These are phyloP conservation scores for Calonectria pseudoturangicola DNA, from an alignment of 2,329 filamentous ascomycete genomes.

Conservation along the genomic window DNA sequence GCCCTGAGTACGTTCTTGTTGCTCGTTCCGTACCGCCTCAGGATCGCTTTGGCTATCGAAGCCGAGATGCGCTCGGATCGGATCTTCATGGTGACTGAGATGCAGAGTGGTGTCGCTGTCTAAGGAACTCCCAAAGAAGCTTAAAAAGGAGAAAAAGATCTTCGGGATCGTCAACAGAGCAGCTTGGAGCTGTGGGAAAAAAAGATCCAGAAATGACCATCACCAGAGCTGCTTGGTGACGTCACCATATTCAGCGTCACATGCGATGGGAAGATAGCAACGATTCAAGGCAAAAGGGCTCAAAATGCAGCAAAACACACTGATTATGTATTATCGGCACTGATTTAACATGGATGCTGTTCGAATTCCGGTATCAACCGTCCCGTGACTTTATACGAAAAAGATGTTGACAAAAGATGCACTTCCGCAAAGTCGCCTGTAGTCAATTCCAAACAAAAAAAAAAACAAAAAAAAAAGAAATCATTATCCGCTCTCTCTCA, in stretches of 20 bases:
- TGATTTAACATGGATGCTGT: conserved; percentile 21
- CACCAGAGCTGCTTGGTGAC: conserved; percentile 34
- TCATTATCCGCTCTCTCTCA: conserved; percentile 42
- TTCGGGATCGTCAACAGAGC: not conserved
- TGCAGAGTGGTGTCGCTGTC: not conserved
- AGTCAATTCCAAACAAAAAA: conserved; percentile 1
- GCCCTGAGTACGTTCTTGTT: conserved; percentile 55
- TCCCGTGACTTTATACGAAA: conserved; percentile 23
- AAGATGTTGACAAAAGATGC: conserved; percentile 13
- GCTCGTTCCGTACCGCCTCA: conserved; percentile 62
- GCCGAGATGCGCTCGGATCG: conserved; percentile 69
- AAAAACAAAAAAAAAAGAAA: conserved; percentile 18
- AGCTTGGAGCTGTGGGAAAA: not conserved
- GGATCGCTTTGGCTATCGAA: conserved; percentile 72
- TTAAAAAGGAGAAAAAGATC: not conserved
- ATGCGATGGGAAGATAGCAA: not conserved
- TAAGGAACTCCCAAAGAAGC: not conserved
- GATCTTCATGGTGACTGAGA: conserved; percentile 55
- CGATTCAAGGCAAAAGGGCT: not conserved
- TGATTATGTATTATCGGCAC: conserved; percentile 29
- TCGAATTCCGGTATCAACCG: conserved; percentile 11
- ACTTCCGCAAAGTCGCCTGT: not conserved
- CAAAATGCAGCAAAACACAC: conserved; percentile 11
- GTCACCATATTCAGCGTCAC: conserved; percentile 36
- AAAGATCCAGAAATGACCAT: not conserved